Evolutionary conservation across 1,139 yeast species (phyloP).

Genomic region (Wickerhamomyces sp.): DNA sequence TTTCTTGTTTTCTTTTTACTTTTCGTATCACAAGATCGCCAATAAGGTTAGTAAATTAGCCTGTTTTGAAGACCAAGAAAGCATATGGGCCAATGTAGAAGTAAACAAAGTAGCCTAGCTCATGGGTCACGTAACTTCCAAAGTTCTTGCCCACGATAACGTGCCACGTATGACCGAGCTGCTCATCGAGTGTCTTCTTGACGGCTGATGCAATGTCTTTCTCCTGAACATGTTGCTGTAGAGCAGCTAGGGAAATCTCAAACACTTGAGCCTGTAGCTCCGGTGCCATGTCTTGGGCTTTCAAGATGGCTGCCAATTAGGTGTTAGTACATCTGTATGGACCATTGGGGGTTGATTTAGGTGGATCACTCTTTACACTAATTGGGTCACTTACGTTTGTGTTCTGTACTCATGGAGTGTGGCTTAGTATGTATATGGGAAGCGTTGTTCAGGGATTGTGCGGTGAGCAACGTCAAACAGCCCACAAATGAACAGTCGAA

Average conservation of each 20-base stretch:
- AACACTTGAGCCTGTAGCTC: constrained; percentile 56
- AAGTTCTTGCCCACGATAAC: constrained; percentile 90
- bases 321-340: constrained; percentile 1
- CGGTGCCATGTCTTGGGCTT: constrained; percentile 45
- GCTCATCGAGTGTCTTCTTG: constrained; percentile 67
- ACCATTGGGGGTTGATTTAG: neutral
- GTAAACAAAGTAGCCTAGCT: constrained; percentile 74
- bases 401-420: neutral
- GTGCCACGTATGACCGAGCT: constrained; percentile 88
- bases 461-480: too few relatives aligned
- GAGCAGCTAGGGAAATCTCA: constrained; percentile 52
- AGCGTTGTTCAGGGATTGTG: too few relatives aligned
- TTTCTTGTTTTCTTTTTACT: too few relatives aligned
- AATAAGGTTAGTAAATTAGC: constrained; percentile 20
- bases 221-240: constrained; percentile 44
- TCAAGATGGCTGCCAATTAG: constrained; percentile 29
- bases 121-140: constrained; percentile 93
- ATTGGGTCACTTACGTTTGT: constrained; percentile 2
- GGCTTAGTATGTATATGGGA: neutral
- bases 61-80: constrained; percentile 76
- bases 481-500: too few relatives aligned
- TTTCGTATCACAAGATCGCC: neutral
- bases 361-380: neutral
- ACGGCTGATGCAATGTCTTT: constrained; percentile 78
- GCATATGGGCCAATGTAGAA: constrained; percentile 82